Evolutionary conservation across 2,329 filamentous ascomycete genomes (phyloP), one percentile per base, ranked within the genome.

Genomic region (Botrytis aclada): DNA sequence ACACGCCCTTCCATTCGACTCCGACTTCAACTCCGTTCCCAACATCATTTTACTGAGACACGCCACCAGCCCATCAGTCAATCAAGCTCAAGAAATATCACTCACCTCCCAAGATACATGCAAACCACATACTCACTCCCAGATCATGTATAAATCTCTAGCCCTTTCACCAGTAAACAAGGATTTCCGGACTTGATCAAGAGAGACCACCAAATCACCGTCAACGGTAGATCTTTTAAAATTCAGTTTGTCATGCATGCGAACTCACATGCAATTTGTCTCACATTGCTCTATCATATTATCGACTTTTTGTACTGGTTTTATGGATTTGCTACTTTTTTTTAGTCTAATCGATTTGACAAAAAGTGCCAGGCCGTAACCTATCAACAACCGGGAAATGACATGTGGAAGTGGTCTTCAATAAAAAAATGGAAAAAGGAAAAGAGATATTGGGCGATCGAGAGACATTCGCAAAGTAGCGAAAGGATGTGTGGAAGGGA

Each of bases 251-350:
- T 29, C 6, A 16, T 47, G 12, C 45, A 58, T 39, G 32, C 56
- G 4, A 62, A 14, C 12, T 56, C 54, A 45, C 4, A 62, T 29
- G 22, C 34, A 39, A 18, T 61, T 37, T 10, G 14, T 32, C 45
- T 63, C 16, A 47, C 22, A 45, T 62, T 32, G 14, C 43, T 29
- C 25, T n/a, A 66, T 37, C 9, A 29, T 54, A n/a, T 51, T 37
- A 47, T 60, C 43, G n/a, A 56, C 25, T 51, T 51, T 51, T 64
- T 51, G 60, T 43, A 54, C 32, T 71, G 34, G 69, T 77, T 77
- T 75, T 74, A 72, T 77, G 72, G 76, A 77, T 79, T 79, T 77
- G 76, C 74, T 77, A 77, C 76, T 77, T 78, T 79, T 79, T 79
- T 77, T 74, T 74, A 75, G 76, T 79, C 78, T 79, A 78, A 77